Evolutionary conservation across 2,329 filamentous ascomycete species (phyloP).

Genomic region (Aphanocladium album): DNA sequence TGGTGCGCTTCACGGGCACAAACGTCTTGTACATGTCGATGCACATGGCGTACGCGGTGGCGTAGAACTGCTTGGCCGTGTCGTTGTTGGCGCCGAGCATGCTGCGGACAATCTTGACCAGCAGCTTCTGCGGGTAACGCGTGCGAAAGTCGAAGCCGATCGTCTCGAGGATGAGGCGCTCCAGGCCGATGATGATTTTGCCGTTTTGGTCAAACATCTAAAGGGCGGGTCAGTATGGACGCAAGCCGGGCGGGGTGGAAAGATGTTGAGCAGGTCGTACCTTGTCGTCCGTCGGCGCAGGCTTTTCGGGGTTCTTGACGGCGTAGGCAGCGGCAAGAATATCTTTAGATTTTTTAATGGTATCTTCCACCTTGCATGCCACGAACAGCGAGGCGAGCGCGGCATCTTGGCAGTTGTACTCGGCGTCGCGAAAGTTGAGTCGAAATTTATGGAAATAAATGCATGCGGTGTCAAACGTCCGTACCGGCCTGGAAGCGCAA

Average conservation of each 20-base stretch:
- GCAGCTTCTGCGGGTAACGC: slow-evolving; percentile 76
- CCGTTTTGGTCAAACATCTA: slow-evolving; percentile 76
- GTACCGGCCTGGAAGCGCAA: slow-evolving; percentile 60
- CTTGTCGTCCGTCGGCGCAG: slow-evolving; percentile 73
- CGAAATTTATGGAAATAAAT: slow-evolving; percentile 94
- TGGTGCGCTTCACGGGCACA: slow-evolving; percentile 83
- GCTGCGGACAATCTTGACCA: slow-evolving; percentile 71
- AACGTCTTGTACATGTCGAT: slow-evolving; percentile 92
- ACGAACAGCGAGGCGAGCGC: slow-evolving; percentile 84
- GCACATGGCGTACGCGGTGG: slow-evolving; percentile 72
- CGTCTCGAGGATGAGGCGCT: slow-evolving; percentile 87
- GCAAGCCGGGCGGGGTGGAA: background rate
- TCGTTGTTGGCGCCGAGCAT: slow-evolving; percentile 42
- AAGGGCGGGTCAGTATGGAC: no score
- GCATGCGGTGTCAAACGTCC: slow-evolving; percentile 87
- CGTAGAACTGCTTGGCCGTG: slow-evolving; percentile 50
- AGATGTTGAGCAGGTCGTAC: slow-evolving; percentile 38
- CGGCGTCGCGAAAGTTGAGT: slow-evolving; percentile 74
- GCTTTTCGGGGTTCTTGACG: slow-evolving; percentile 65
- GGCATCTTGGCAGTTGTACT: slow-evolving; percentile 83
- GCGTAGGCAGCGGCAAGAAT: slow-evolving; percentile 90
- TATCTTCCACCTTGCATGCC: slow-evolving; percentile 97
- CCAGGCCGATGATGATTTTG: slow-evolving; percentile 79
- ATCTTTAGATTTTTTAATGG: slow-evolving; percentile 91
- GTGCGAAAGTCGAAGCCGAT: slow-evolving; percentile 91